Evolutionary conservation across 257 asterid species (phyloP).

Genomic region (Capsicum chinense): DNA sequence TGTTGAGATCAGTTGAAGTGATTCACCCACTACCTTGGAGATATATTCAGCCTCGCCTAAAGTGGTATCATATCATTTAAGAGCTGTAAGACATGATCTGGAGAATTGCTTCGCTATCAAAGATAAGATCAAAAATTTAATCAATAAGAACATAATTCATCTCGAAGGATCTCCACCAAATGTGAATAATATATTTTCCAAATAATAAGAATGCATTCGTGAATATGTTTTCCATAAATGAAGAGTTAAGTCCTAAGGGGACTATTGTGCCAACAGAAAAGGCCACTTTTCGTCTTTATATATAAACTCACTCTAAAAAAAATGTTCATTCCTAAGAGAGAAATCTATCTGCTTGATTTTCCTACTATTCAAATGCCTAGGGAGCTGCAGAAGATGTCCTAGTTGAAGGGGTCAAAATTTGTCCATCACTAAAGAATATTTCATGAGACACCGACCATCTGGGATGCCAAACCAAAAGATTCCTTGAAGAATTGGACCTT

Average conservation of each 20-base stretch:
- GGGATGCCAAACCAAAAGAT: neutral
- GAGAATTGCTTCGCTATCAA: neutral
- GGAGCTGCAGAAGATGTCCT: neutral
- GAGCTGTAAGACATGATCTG: neutral
- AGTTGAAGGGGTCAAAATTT: neutral
- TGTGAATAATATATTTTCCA: too few relatives aligned
- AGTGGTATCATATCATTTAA: neutral
- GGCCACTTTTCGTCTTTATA: neutral
- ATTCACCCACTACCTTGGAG: neutral
- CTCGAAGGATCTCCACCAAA: neutral
- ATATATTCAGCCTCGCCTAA: neutral
- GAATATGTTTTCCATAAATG: too few relatives aligned
- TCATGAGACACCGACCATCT: neutral
- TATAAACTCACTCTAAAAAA: too few relatives aligned
- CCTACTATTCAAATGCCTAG: accelerated
- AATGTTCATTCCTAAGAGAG: too few relatives aligned
- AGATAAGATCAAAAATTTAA: neutral
- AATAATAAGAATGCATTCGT: too few relatives aligned
- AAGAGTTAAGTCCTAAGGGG: too few relatives aligned
- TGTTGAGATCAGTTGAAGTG: neutral
- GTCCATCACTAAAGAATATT: neutral
- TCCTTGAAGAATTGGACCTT: neutral
- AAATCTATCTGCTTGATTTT: accelerated
- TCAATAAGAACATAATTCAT: neutral
- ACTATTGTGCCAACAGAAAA: neutral